A percentile compares a stretch with the other conserved stretches of the same genome.
Evolutionary conservation across 2,329 filamentous ascomycete genomes (phyloP).

Genomic region (Fonsecaea pedrosoi): DNA sequence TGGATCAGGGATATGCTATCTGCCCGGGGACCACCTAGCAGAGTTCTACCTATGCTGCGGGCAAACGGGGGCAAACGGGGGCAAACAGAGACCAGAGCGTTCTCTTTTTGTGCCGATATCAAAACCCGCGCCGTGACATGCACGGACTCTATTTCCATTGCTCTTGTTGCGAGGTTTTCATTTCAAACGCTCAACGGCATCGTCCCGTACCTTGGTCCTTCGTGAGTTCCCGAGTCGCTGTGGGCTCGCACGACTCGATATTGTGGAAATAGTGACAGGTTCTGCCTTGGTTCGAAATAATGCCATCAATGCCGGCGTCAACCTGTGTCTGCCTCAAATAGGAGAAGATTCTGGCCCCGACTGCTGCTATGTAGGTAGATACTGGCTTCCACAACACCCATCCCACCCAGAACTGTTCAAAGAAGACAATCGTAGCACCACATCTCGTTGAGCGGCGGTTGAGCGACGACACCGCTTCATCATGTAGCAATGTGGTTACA

Average conservation of each 20-base stretch:
- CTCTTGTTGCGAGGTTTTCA: neutral
- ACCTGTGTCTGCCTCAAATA: constrained; percentile 10
- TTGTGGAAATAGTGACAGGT: neutral
- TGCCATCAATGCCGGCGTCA: neutral
- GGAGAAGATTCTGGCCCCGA: constrained; percentile 18
- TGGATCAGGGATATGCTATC: constrained; percentile 7
- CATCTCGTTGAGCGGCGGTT: constrained; percentile 23
- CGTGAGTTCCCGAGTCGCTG: neutral
- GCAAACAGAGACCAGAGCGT: neutral
- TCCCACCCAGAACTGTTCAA: constrained; percentile 11
- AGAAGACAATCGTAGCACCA: constrained; percentile 24
- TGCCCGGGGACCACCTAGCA: constrained; percentile 11
- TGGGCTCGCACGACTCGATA: neutral
- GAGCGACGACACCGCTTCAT: constrained; percentile 25
- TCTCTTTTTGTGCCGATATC: constrained; percentile 13
- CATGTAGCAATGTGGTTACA: constrained; percentile 25
- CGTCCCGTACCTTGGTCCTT: neutral
- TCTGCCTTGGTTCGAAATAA: constrained; percentile 2
- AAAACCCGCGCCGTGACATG: constrained; percentile 4
- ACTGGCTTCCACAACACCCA: constrained; percentile 7
- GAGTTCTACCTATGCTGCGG: neutral
- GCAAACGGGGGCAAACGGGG: neutral
- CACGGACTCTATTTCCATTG: constrained; percentile 13
- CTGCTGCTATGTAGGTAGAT: constrained; percentile 3
- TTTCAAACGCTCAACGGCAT: constrained; percentile 11